Evolutionary conservation across 768 basidiomycete genomes (phyloP).

Genomic region (Melanogaster broomeanus): DNA sequence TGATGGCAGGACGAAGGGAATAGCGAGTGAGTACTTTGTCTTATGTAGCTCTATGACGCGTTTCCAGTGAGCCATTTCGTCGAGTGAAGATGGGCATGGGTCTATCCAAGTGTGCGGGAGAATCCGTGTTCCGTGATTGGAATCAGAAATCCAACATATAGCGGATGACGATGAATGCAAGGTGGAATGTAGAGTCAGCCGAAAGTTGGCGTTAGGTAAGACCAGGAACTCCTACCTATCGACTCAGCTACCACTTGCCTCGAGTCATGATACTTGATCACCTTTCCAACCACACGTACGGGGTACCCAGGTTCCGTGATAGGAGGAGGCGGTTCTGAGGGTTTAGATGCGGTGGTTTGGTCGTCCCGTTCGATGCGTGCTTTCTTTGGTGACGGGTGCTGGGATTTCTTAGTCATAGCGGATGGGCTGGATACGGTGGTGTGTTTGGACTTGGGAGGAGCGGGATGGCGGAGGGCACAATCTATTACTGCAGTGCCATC

Average conservation of each 20-base stretch:
- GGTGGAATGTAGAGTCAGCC: neutral
- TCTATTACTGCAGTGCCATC: slow-evolving; percentile 78
- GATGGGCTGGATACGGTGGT: slow-evolving; percentile 3
- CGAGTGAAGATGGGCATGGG: slow-evolving; percentile 49
- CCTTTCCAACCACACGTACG: slow-evolving; percentile 49
- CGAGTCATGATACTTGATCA: slow-evolving; percentile 40
- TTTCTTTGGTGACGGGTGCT: slow-evolving; percentile 17
- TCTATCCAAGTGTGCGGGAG: slow-evolving; percentile 30
- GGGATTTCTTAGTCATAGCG: slow-evolving; percentile 3
- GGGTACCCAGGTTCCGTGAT: slow-evolving; percentile 47
- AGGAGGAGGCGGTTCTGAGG: slow-evolving; percentile 31
- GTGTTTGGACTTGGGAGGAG: slow-evolving; percentile 12
- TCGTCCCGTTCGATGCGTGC: slow-evolving; percentile 5
- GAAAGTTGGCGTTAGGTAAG: neutral
- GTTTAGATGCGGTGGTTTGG: neutral
- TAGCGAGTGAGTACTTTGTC: slow-evolving; percentile 46
- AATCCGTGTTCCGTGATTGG: neutral
- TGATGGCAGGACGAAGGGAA: slow-evolving; percentile 52
- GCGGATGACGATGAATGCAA: neutral
- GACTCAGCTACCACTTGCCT: slow-evolving; percentile 48
- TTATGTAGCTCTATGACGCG: slow-evolving; percentile 54
- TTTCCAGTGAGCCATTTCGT: slow-evolving; percentile 61
- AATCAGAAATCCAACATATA: neutral
- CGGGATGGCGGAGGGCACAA: slow-evolving; percentile 49
- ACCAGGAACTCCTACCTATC: slow-evolving; percentile 42